A percentile compares a stretch with the other conserved stretches of the same genome.
These are phyloP conservation scores for Spergularia azorica DNA, from an alignment of 179 eudicot genomes.

Conservation along the genomic window DNA sequence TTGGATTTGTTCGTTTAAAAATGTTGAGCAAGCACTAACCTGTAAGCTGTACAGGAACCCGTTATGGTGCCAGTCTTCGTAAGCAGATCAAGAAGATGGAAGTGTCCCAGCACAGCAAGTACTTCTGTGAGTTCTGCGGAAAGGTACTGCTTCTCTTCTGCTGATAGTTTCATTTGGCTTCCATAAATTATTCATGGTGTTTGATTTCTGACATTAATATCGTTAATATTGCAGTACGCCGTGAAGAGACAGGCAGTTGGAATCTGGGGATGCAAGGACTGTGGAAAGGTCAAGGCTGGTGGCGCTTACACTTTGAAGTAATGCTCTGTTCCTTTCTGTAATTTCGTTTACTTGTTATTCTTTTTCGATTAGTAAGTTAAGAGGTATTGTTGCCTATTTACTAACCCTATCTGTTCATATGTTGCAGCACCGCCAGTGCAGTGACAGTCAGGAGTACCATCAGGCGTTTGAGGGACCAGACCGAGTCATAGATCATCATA, in stretches of 20 bases:
- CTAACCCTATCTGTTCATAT: background rate
- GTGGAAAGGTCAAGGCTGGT: slow-evolving; percentile 72
- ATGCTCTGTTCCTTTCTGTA: background rate
- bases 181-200: background rate
- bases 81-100: slow-evolving; percentile 83
- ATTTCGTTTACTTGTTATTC: background rate
- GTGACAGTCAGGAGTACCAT: slow-evolving; percentile 85
- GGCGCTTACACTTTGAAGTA: slow-evolving; percentile 78
- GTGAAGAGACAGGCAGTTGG: slow-evolving; percentile 72
- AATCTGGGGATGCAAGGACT: slow-evolving; percentile 76
- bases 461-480: slow-evolving; percentile 86
- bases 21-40: background rate
- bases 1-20: background rate
- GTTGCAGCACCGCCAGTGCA: slow-evolving; percentile 75
- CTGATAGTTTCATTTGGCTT: background rate
- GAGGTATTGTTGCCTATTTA: background rate
- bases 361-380: background rate
- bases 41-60: slow-evolving; percentile 48
- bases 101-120: slow-evolving; percentile 73
- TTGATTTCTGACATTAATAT: background rate
- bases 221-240: slow-evolving; percentile 42
- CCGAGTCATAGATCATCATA: slow-evolving; percentile 47
- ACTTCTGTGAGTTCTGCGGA: slow-evolving; percentile 75
- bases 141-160: slow-evolving; percentile 36
- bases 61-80: slow-evolving; percentile 75